phyloP scores from a whole-genome alignment of 148 eudicot genomes.

The Arbutus unedo region DNA sequence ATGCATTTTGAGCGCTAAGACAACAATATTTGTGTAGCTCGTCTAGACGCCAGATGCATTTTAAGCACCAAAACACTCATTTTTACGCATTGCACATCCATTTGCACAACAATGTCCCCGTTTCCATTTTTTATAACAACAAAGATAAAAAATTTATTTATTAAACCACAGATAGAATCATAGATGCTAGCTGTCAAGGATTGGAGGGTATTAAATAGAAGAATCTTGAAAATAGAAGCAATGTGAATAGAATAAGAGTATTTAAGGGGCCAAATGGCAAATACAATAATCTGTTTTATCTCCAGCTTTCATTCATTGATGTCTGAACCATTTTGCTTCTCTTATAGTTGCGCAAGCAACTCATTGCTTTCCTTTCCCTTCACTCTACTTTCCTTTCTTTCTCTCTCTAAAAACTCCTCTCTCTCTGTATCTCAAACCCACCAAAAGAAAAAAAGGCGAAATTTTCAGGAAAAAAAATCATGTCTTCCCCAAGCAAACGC shows the following conservation, averaged over 20 bases:
- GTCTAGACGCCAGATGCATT: too few relatives aligned
- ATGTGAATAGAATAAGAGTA: background rate
- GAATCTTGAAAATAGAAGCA: constrained; percentile 12
- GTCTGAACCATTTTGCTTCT: constrained; percentile 24
- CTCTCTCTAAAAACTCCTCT: background rate
- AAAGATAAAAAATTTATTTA: background rate
- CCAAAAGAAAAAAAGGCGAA: background rate
- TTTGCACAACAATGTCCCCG: too few relatives aligned
- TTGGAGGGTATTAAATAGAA: background rate
- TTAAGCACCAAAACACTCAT: too few relatives aligned
- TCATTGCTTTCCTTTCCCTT: constrained; percentile 28
- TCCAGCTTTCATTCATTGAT: constrained; percentile 25
- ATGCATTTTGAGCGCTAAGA: too few relatives aligned
- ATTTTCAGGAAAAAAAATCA: constrained; percentile 25
- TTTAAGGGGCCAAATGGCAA: constrained; percentile 13
- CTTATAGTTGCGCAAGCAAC: constrained; percentile 19
- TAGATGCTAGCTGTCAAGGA: background rate
- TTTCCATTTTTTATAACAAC: background rate
- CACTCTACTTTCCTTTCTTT: constrained; percentile 9
- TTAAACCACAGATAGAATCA: background rate
- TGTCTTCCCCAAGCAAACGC: constrained; percentile 99
- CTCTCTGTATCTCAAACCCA: constrained; percentile 2
- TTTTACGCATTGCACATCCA: too few relatives aligned
- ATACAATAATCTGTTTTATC: constrained; percentile 1
- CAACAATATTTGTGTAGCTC: too few relatives aligned